Evolutionary conservation across 345 rosid genomes (phyloP), one percentile per base, ranked within the genome.

Genomic region (Geranium brycei): DNA sequence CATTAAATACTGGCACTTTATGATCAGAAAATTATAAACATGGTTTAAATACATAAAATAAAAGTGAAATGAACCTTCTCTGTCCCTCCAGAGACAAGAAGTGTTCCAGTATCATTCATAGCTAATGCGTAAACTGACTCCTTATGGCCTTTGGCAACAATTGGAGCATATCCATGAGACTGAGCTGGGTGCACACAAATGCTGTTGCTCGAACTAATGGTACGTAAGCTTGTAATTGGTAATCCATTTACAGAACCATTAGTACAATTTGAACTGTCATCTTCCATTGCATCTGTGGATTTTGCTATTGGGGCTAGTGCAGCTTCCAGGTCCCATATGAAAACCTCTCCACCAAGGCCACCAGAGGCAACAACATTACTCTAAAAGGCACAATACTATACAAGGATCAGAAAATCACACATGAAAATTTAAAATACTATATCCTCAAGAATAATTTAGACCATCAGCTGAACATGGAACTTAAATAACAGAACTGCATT

Each of bases 331-430:
- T 95, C 97, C 99, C 99, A 95, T 75, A 95, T 72, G 69, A 87
- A 91, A 76, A 95, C 99, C 82, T 95, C 99, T 79, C 97, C 96
- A 53, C 97, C 99, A 87, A 95, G 99, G 78, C 96, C 99, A 78
- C 96, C 92, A 72, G 99, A 95, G 71, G 96, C 97, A 88, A 95
- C 87, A 72, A 95, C 73, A 83, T 87, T 87, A 82, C 79, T 80
- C 99, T 95, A 88, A 76, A 81, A 91, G 73, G 77, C 80, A 68
- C 57, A 79, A 80, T 73, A 83, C 89, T 81, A 87, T 69, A 78
- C 78, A 64, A 82, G 78, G 73, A 78, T 91, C 84, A 91, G 83
- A 77, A 79, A 77, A 75, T 68, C 79, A 69, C 75, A 65, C 53
- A 13, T 47, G 53, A 47, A 47, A 13, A 23, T 13, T 47, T 47